Conservation (phyloP, 192 early-diverging fungal species). For the Gryganskiella cystojenkinii region DNA sequence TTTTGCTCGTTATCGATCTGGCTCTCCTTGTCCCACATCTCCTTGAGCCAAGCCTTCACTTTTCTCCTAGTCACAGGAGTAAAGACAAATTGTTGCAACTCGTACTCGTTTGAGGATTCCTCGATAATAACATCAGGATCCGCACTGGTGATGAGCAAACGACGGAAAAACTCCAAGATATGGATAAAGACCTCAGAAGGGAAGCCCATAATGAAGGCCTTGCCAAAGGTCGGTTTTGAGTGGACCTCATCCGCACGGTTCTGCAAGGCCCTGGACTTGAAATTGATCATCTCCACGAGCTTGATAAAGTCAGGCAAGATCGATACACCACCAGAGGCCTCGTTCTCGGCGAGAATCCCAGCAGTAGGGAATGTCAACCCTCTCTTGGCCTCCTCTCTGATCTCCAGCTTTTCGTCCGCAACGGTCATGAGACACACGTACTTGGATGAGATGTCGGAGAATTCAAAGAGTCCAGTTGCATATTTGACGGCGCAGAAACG, state of each 20-base stretch:
- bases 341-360: constrained; percentile 15
- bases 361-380: constrained; percentile 56
- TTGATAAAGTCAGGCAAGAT: constrained; percentile 47
- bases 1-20: constrained; percentile 57
- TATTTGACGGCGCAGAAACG: constrained; percentile 73
- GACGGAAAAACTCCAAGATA: constrained; percentile 70
- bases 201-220: constrained; percentile 61
- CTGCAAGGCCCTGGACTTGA: constrained; percentile 32
- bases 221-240: constrained; percentile 29
- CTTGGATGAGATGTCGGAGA: constrained; percentile 64
- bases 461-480: constrained; percentile 68
- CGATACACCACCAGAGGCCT: constrained; percentile 1
- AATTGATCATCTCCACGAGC: constrained; percentile 47
- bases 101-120: constrained; percentile 55
- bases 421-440: constrained; percentile 71
- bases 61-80: constrained; percentile 25
- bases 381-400: constrained; percentile 64
- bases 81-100: constrained; percentile 46
- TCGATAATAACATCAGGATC: constrained; percentile 68
- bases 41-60: constrained; percentile 47
- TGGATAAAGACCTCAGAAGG: constrained; percentile 73
- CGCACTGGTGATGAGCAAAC: constrained; percentile 65
- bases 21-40: constrained; percentile 45
- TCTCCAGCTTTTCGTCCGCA: constrained; percentile 60
- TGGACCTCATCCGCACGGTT: constrained; percentile 17